Percentiles rank a stretch among this genome's conserved stretches.
These are phyloP conservation scores for Phyllosticta citriasiana DNA, from an alignment of 2,329 filamentous ascomycete genomes.

Conservation along the genomic window DNA sequence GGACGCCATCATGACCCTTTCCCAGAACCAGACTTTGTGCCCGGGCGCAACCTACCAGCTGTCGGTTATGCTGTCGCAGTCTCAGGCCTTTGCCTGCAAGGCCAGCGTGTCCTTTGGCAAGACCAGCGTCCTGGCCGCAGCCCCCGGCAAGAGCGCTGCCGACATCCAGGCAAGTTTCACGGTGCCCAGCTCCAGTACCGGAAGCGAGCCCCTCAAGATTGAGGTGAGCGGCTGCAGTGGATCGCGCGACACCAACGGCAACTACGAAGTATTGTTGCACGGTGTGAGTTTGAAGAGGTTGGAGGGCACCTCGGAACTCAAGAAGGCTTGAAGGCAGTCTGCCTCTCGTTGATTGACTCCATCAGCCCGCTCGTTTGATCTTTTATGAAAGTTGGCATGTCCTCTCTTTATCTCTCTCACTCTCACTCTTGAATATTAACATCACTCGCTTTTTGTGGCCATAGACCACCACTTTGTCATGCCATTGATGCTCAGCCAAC, in stretches of 20 bases:
- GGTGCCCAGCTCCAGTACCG: background rate
- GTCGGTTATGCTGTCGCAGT: background rate
- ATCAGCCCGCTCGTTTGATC: background rate
- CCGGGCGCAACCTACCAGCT: conserved; percentile 17
- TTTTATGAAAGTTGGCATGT: background rate
- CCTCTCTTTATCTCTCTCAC: too few species aligned
- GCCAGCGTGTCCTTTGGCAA: background rate
- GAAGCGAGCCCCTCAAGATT: background rate
- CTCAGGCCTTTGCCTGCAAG: background rate
- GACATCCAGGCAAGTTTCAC: background rate
- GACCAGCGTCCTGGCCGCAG: background rate
- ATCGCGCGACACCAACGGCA: background rate
- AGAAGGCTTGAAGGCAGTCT: background rate
- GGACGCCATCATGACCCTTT: background rate
- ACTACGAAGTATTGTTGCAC: background rate
- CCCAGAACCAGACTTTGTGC: conserved; percentile 20
- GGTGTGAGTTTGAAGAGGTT: background rate
- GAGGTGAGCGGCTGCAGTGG: background rate
- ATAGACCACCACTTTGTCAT: too few species aligned
- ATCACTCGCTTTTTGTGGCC: too few species aligned
- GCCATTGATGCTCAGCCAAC: background rate
- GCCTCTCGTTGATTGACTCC: background rate
- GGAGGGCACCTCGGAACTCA: background rate
- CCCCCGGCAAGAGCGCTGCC: background rate
- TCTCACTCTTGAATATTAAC: too few species aligned